Evolutionary conservation across 306 rosid species (phyloP), one percentile per base, ranked within the genome.

Genomic region (Fragaria vesca): DNA sequence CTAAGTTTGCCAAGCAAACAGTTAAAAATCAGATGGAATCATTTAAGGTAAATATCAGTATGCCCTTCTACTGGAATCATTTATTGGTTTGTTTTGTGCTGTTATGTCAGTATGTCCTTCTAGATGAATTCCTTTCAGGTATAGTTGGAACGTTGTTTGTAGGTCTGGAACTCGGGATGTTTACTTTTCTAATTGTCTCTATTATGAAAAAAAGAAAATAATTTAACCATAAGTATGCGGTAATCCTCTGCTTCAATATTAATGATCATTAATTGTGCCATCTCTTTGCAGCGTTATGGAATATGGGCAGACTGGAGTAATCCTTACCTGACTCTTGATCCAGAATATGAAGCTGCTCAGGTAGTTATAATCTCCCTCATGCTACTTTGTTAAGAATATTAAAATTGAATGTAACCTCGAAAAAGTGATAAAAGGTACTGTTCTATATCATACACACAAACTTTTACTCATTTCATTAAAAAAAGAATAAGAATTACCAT

Each of bases 301-400:
- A 88, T 95, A 70, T 95, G 99, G 99, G 99, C 97, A n/a, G 97
- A 95, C 87, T 95, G 99, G 97, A 88, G 85, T 76, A 84, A 86
- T 86, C 91, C 93, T 54, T 95, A 95, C 81, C 92, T 95, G 78
- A 93, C 99, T 65, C 91, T 95, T 55, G 97, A 91, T 85, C 96
- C 97, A 20, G 93, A 89, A 72, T 95, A 95, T 86, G 99, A 95
- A 91, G 97, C 97, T 78, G 94, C 99, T 79, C 99, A 95, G 99
- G 99, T 95, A 90, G 79, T 84, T 83, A 85, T 81, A 72, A 62
- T 82, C 80, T 69, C 82, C 73, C 79, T 86, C 79, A 71, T 81
- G 30, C 50, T 61, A 58, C 74, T 66, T 83, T 75, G 18, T 77
- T 36, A 13, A 61, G 54, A 20, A 68, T 5, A 34, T 45, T 62